Conservation (phyloP, 2,329 filamentous ascomycete genomes). For the Stagonosporopsis cucurbitacearum region DNA sequence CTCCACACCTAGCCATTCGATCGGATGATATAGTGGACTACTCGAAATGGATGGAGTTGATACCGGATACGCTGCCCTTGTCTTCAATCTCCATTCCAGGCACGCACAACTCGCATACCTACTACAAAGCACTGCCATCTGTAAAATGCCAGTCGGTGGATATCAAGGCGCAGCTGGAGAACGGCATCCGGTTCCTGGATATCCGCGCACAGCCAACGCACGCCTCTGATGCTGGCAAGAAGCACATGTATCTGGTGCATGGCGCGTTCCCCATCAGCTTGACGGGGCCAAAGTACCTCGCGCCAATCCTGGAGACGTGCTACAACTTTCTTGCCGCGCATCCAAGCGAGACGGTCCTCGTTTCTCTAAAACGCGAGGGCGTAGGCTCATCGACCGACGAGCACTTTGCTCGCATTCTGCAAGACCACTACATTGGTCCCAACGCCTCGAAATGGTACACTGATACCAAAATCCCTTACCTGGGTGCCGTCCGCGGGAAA, state of each 20-base stretch:
- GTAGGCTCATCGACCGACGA: slow-evolving; percentile 79
- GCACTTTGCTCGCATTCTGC: slow-evolving; percentile 76
- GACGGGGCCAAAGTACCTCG: slow-evolving; percentile 79
- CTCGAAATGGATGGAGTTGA: slow-evolving; percentile 82
- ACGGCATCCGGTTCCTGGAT: slow-evolving; percentile 94
- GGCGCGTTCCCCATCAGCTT: slow-evolving; percentile 87
- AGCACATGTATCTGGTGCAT: slow-evolving; percentile 83
- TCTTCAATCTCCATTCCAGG: slow-evolving; percentile 88
- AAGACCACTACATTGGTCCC: slow-evolving; percentile 70
- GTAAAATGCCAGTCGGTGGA: slow-evolving; percentile 90
- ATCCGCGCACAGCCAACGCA: slow-evolving; percentile 76
- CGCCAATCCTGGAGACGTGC: slow-evolving; percentile 72
- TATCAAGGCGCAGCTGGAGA: slow-evolving; percentile 78
- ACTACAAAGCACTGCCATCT: slow-evolving; percentile 82
- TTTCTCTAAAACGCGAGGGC: slow-evolving; percentile 92
- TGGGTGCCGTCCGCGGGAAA: slow-evolving; percentile 81
- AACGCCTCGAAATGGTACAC: slow-evolving; percentile 75
- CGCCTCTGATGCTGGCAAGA: slow-evolving; percentile 63
- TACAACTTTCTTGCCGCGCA: slow-evolving; percentile 79
- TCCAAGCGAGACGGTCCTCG: slow-evolving; percentile 80
- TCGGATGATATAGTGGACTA: slow-evolving; percentile 53
- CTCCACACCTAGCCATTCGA: slow-evolving; percentile 41
- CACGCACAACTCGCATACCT: slow-evolving; percentile 93
- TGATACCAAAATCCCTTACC: slow-evolving; percentile 71
- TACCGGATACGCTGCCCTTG: slow-evolving; percentile 74